Percentiles rank a stretch among this genome's conserved stretches.
Conservation (phyloP, 2,329 filamentous ascomycete species). For the Xylariaceae sp. region DNA sequence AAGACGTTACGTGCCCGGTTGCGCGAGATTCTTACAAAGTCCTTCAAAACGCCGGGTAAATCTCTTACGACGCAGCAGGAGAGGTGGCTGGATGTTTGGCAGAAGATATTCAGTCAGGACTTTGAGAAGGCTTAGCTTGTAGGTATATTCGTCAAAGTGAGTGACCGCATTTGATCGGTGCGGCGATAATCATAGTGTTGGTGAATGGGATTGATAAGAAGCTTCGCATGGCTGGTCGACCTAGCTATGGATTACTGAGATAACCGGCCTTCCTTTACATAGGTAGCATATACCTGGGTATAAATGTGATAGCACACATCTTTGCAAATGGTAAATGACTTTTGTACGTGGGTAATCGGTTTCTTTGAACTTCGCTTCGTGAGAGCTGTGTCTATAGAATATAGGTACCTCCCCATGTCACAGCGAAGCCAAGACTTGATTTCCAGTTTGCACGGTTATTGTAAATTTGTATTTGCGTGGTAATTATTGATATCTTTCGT, state of each 20-base stretch:
- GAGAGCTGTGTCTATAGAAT: too few relatives aligned
- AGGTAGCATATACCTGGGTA: too few relatives aligned
- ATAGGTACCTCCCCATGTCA: too few relatives aligned
- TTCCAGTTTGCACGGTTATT: too few relatives aligned
- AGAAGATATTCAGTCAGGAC: conserved; percentile 58
- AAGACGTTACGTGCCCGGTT: conserved; percentile 71
- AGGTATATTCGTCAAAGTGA: neutral
- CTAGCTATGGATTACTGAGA: neutral
- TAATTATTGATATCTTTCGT: conserved; percentile 1
- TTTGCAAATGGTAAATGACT: too few relatives aligned
- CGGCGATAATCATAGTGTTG: too few relatives aligned
- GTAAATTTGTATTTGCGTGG: neutral
- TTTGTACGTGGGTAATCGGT: too few relatives aligned
- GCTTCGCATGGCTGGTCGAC: neutral
- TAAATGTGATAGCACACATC: too few relatives aligned
- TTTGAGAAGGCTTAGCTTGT: conserved; percentile 11
- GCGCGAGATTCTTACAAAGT: conserved; percentile 65
- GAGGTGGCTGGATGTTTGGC: conserved; percentile 70
- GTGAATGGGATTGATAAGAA: too few relatives aligned
- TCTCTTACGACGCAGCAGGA: conserved; percentile 60
- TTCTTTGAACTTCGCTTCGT: too few relatives aligned
- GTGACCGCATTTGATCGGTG: neutral
- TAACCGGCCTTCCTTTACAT: too few relatives aligned
- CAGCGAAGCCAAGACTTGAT: too few relatives aligned
- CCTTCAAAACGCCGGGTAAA: conserved; percentile 63